Conservation (phyloP, 1,284 basidiomycete species). For the Ustilago sp. region DNA sequence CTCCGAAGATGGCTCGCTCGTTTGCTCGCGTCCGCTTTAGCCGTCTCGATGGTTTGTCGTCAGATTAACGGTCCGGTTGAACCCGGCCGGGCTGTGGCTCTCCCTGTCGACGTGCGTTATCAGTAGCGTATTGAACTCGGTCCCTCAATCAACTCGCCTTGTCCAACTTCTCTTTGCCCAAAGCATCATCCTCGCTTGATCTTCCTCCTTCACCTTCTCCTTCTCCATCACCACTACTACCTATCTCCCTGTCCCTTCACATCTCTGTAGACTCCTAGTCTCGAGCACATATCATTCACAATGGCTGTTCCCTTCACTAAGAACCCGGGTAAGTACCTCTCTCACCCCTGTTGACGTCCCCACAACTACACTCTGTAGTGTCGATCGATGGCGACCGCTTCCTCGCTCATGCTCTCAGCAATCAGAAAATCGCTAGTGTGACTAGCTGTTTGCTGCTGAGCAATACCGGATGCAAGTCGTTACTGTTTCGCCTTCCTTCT, state of each 20-base stretch:
- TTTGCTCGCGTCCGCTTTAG: not conserved
- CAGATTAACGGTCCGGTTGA: constrained; percentile 7
- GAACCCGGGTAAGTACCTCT: constrained; percentile 54
- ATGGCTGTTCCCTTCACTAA: constrained; percentile 60
- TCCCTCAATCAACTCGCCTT: constrained; percentile 14
- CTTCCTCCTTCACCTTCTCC: constrained; percentile 22
- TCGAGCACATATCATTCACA: constrained; percentile 23
- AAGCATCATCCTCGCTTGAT: constrained; percentile 2
- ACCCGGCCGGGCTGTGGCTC: not conserved
- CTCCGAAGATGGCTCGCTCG: not conserved
- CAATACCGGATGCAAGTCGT: not conserved
- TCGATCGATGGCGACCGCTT: not conserved
- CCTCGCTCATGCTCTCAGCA: not conserved
- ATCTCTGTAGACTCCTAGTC: constrained; percentile 21
- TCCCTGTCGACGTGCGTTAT: constrained; percentile 31
- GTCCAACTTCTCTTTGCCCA: constrained; percentile 23
- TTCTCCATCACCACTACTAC: not conserved
- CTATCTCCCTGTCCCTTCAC: not conserved
- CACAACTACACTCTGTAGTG: not conserved
- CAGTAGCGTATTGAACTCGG: constrained; percentile 13
- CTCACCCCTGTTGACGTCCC: constrained; percentile 11
- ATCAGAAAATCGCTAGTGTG: no score
- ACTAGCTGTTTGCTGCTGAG: not conserved
- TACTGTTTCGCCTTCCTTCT: not conserved
- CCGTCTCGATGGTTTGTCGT: constrained; percentile 6